Evolutionary conservation across 108 stramenopile species (phyloP), one percentile per base, ranked within the genome.

Genomic region (Nitzschia sp.): DNA sequence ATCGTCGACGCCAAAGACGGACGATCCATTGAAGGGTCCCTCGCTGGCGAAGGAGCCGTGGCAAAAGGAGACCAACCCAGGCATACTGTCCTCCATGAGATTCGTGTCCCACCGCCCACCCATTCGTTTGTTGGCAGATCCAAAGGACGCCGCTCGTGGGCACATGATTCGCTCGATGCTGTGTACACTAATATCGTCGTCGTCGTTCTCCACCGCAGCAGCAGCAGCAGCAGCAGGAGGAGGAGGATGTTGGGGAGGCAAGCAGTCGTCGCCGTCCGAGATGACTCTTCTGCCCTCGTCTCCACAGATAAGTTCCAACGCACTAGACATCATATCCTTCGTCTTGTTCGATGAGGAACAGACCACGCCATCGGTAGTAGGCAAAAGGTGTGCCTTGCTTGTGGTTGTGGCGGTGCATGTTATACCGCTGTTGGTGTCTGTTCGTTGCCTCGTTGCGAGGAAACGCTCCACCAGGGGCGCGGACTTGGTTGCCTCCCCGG

Each of bases 11-110:
- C 5, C 48, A 6, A 9, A 6, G 4, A 50, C 48, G 19, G 19
- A 21, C 19, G 48, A 50, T 50, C 16, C 48, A 50, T 50, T 50
- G 48, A 50, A 50, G 38, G 6, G 6, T 9, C 38, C 13, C 21
- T 50, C 48, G 21, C 48, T 50, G 48, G 48, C 48, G 19, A 50
- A 50, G 48, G 48, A 50, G 4, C 48, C 48, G 21, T 50, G 48
- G 19, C 48, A 50, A 50, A 50, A 50, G 17, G 48, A 50, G 16
- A 50, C 48, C 48, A 50, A n/a, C 4, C 48, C 48, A 22, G 48
- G 48, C 48, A 50, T 50, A n/a, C 48, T 50, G 21, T 50, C 48
- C 21, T 50, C 48, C 48, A 50, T 50, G 8, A 50, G 21, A 50
- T 50, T 50, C 16, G 48, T 50, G 21, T 50, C 48, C 48, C 48